phyloP scores from a whole-genome alignment of 306 rosid species.

The Citrullus amarus region DNA sequence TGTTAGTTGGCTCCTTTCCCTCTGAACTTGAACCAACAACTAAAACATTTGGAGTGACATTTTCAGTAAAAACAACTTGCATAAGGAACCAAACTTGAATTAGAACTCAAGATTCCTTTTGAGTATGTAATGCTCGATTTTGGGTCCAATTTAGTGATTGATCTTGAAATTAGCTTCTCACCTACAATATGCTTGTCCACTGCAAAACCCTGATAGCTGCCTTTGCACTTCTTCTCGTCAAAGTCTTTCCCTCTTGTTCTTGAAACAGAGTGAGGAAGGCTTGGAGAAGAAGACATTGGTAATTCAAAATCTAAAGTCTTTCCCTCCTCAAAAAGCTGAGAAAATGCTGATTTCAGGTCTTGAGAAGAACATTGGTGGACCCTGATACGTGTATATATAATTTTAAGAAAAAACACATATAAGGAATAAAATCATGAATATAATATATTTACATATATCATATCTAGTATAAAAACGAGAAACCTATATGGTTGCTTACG shows the following conservation, averaged over 20 bases:
- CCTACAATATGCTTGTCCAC: conserved; percentile 16
- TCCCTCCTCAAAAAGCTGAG: conserved; percentile 28
- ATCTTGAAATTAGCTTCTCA: conserved; percentile 22
- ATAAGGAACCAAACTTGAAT: conserved; percentile 15
- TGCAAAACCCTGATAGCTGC: conserved; percentile 16
- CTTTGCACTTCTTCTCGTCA: conserved; percentile 42
- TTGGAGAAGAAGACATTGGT: conserved; percentile 28
- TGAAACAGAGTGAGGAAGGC: conserved; percentile 53
- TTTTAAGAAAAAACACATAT: not conserved
- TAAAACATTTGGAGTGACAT: conserved; percentile 6
- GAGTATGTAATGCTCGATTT: conserved; percentile 16
- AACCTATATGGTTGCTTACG: conserved; percentile 27
- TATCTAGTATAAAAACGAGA: not conserved
- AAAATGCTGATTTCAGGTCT: conserved; percentile 46
- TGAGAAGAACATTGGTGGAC: conserved; percentile 58
- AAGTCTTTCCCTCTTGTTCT: conserved; percentile 67
- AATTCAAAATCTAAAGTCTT: conserved; percentile 22
- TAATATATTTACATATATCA: not conserved
- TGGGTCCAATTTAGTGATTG: conserved; percentile 25
- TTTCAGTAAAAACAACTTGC: conserved; percentile 19
- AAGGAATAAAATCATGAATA: not conserved
- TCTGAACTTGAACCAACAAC: conserved; percentile 18
- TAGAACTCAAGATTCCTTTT: conserved; percentile 22
- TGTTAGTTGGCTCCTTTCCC: conserved; percentile 23
- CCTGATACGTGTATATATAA: conserved; percentile 25